phyloP scores from a whole-genome alignment of 2,329 filamentous ascomycete species.

The Magnaporthiopsis incrustans region DNA sequence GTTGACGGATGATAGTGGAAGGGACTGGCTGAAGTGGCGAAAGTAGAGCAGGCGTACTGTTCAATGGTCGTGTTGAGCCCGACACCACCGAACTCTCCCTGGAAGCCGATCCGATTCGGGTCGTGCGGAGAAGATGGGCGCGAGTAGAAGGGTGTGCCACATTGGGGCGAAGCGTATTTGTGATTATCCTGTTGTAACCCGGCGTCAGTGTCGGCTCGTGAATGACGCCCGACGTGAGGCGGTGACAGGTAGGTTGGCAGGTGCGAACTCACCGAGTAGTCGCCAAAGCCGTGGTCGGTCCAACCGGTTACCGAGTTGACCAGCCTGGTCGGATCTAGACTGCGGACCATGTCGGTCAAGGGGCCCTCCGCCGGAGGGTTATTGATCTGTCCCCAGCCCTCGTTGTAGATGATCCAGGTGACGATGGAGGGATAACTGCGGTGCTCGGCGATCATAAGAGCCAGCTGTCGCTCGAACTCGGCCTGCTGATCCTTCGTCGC shows the following conservation, averaged over 20 bases:
- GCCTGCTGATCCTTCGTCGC: constrained; percentile 43
- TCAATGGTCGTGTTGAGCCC: constrained; percentile 56
- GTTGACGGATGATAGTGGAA: not conserved
- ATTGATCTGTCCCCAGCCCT: constrained; percentile 58
- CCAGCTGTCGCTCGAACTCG: constrained; percentile 58
- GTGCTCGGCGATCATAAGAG: constrained; percentile 52
- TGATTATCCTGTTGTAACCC: constrained; percentile 49
- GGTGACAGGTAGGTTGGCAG: not conserved
- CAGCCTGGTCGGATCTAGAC: constrained; percentile 55
- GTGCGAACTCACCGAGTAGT: constrained; percentile 36
- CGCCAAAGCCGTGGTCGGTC: constrained; percentile 60
- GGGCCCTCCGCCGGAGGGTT: constrained; percentile 43
- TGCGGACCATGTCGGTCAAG: constrained; percentile 45
- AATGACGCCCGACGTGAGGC: not conserved
- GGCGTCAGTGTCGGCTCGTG: not conserved
- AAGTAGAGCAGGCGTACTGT: constrained; percentile 35
- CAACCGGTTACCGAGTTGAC: constrained; percentile 58
- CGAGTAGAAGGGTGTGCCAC: constrained; percentile 62
- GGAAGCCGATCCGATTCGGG: constrained; percentile 52
- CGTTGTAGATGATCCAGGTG: constrained; percentile 63
- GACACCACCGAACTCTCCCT: constrained; percentile 65
- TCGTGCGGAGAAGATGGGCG: constrained; percentile 47
- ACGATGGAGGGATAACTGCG: constrained; percentile 58
- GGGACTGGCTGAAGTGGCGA: not conserved
- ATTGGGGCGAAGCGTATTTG: constrained; percentile 64